Percentiles rank a stretch among this genome's conserved stretches.
Conservation (phyloP, 257 asterid genomes). For the Nemophila menziesii region DNA sequence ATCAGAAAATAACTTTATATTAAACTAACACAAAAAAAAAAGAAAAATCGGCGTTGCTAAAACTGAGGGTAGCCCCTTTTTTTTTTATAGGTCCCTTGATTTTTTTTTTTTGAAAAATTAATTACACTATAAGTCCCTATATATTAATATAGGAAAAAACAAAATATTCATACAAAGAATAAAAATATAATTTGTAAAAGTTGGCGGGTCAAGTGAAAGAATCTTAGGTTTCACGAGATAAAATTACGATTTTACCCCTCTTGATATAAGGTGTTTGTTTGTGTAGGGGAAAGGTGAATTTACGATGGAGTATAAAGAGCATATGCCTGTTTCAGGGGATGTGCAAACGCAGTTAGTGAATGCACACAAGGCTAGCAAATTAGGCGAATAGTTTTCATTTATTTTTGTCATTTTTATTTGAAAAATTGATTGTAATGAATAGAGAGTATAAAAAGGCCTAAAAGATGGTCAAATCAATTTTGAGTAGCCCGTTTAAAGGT, state of each 20-base stretch:
- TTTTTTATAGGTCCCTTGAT: too few relatives aligned
- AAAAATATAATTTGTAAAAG: too few relatives aligned
- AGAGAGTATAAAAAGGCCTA: background rate
- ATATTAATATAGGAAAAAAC: too few relatives aligned
- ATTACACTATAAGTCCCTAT: too few relatives aligned
- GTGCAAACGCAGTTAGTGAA: constrained; percentile 80
- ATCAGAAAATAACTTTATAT: too few relatives aligned
- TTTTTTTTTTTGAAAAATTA: too few relatives aligned
- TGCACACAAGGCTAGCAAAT: constrained; percentile 45
- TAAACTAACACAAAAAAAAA: too few relatives aligned
- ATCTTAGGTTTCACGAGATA: too few relatives aligned
- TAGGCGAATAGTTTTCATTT: constrained; percentile 26
- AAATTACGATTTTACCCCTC: background rate
- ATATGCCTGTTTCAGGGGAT: constrained; percentile 67
- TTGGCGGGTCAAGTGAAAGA: too few relatives aligned
- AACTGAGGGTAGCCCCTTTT: too few relatives aligned
- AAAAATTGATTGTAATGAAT: background rate
- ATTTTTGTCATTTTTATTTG: background rate
- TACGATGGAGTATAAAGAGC: constrained; percentile 90
- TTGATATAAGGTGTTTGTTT: background rate
- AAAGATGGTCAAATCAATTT: constrained; percentile 8
- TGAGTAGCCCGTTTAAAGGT: background rate
- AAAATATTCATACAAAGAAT: background rate
- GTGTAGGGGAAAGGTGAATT: constrained; percentile 95
- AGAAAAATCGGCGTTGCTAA: too few relatives aligned